These are phyloP conservation scores for Ascocoryne sarcoides DNA, from an alignment of 2,329 filamentous ascomycete genomes.

Conservation along the genomic window DNA sequence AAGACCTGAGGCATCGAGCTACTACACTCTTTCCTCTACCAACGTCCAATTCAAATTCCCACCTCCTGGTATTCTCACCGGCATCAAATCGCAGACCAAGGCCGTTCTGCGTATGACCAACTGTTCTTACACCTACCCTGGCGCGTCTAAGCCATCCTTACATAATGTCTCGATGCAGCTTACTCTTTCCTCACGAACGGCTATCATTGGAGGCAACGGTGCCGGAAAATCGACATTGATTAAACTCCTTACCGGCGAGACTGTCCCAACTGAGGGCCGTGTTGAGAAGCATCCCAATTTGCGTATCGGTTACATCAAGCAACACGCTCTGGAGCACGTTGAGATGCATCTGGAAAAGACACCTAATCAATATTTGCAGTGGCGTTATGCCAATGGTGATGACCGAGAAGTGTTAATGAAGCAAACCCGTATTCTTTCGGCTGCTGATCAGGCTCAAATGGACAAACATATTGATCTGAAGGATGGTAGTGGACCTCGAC, in stretches of 20 bases:
- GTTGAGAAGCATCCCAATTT: slow-evolving; percentile 98
- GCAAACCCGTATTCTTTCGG: slow-evolving; percentile 84
- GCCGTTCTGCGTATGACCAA: slow-evolving; percentile 93
- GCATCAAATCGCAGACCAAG: slow-evolving; percentile 90
- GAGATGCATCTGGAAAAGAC: slow-evolving; percentile 99
- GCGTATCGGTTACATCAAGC: slow-evolving; percentile 98
- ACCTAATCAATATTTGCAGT: slow-evolving; percentile 96
- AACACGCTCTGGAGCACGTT: slow-evolving; percentile 97
- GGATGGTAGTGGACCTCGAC: slow-evolving; percentile 68
- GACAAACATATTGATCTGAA: slow-evolving; percentile 79
- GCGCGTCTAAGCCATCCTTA: slow-evolving; percentile 78
- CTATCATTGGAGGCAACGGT: slow-evolving; percentile 95
- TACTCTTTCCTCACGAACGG: slow-evolving; percentile 81
- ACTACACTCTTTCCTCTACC: slow-evolving; percentile 88
- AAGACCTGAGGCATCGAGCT: slow-evolving; percentile 91
- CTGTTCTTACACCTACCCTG: slow-evolving; percentile 90
- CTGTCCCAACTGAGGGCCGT: slow-evolving; percentile 70
- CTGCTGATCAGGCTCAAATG: slow-evolving; percentile 82
- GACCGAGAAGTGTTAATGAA: slow-evolving; percentile 97
- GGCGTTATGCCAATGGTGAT: slow-evolving; percentile 95
- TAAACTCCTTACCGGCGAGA: slow-evolving; percentile 91
- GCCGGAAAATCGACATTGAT: slow-evolving; percentile 97
- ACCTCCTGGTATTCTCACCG: slow-evolving; percentile 82
- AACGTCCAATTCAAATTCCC: slow-evolving; percentile 97
- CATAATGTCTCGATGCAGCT: slow-evolving; percentile 80